Evolutionary conservation across 2,329 filamentous ascomycete species (phyloP).

Genomic region (Claviceps paspali): DNA sequence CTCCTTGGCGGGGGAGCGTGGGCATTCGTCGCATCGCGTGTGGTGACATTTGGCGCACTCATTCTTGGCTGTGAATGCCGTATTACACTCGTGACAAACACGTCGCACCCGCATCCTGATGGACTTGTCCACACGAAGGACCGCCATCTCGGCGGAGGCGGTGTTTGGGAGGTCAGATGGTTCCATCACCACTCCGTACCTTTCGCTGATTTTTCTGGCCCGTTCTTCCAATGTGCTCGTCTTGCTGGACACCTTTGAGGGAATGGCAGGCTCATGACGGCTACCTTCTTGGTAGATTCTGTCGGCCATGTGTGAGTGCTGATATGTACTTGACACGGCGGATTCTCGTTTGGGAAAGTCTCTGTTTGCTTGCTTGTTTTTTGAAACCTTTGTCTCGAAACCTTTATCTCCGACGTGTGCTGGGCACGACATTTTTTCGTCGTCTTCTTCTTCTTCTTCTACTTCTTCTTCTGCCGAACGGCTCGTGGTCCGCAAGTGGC

Average conservation of each 20-base stretch:
- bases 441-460: background rate
- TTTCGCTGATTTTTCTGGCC: slow-evolving; percentile 37
- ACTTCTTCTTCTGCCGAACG: background rate
- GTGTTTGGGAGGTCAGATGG: slow-evolving; percentile 35
- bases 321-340: slow-evolving; percentile 9
- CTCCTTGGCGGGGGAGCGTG: slow-evolving; percentile 55
- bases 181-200: slow-evolving; percentile 40
- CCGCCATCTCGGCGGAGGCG: slow-evolving; percentile 36
- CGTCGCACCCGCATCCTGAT: slow-evolving; percentile 66
- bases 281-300: slow-evolving; percentile 13
- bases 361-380: slow-evolving; percentile 35
- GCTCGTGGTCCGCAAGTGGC: background rate
- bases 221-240: slow-evolving; percentile 40
- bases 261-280: slow-evolving; percentile 12
- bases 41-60: slow-evolving; percentile 67
- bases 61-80: slow-evolving; percentile 57
- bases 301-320: slow-evolving; percentile 7
- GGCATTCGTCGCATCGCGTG: slow-evolving; percentile 65
- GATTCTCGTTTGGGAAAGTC: slow-evolving; percentile 19
- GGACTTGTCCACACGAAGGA: slow-evolving; percentile 54
- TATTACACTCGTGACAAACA: slow-evolving; percentile 67
- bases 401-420: slow-evolving; percentile 28
- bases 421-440: slow-evolving; percentile 9
- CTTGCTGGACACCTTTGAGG: slow-evolving; percentile 29
- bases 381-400: slow-evolving; percentile 30